A percentile compares a stretch with the other conserved stretches of the same genome.
Conservation (phyloP, 2,329 filamentous ascomycete genomes). For the Alternaria brassicicola region DNA sequence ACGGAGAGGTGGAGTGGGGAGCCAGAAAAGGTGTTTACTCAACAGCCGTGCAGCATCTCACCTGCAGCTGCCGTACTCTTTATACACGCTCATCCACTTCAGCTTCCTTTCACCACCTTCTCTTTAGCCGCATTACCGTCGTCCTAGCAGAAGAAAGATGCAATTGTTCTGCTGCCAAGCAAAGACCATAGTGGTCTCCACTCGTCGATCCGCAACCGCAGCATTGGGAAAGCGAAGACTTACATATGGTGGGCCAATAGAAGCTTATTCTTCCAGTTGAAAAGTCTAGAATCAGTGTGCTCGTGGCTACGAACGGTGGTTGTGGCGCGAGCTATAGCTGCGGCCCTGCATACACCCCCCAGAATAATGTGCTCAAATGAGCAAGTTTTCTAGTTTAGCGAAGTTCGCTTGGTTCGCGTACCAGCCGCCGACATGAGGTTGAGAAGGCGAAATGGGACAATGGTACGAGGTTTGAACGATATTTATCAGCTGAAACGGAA, state of each 20-base stretch:
- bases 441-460: neutral
- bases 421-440: neutral
- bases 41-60: neutral
- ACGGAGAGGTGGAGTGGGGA: neutral
- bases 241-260: constrained; percentile 1
- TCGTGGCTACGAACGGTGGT: neutral
- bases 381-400: constrained; percentile 34
- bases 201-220: constrained; percentile 2
- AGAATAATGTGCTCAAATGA: constrained; percentile 36
- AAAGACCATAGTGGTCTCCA: constrained; percentile 2
- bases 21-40: neutral
- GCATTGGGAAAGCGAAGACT: constrained; percentile 4
- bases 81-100: constrained; percentile 7
- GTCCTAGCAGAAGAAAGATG: neutral
- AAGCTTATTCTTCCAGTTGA: neutral
- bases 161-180: constrained; percentile 7
- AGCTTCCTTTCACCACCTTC: neutral
- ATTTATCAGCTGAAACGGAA: fast-evolving
- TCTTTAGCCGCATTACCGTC: neutral
- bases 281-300: neutral
- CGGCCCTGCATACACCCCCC: constrained; percentile 22
- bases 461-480: neutral
- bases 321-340: constrained; percentile 38
- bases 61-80: constrained; percentile 9
- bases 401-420: neutral